phyloP scores from a whole-genome alignment of 2,329 filamentous ascomycete species.

The Aspergillus quadrilineatus region DNA sequence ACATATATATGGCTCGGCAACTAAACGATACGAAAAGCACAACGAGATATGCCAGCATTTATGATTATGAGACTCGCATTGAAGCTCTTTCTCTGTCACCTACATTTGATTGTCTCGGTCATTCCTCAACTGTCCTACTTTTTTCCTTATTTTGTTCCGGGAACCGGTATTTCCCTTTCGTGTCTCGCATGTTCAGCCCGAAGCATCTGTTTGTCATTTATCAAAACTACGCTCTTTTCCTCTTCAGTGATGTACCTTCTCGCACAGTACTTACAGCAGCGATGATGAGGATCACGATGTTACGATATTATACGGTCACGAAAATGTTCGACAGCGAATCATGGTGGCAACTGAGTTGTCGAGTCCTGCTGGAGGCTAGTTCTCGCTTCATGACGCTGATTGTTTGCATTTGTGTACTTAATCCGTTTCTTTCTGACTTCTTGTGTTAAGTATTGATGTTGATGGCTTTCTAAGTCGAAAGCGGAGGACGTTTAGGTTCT shows the following conservation, averaged over 20 bases:
- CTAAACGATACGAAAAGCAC: constrained; percentile 23
- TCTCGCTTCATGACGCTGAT: constrained; percentile 22
- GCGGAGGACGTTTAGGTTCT: not conserved
- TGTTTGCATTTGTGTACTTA: constrained; percentile 21
- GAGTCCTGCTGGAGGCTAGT: constrained; percentile 25
- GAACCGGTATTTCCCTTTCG: constrained; percentile 9
- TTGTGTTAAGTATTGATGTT: constrained; percentile 16
- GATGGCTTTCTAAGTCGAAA: not conserved
- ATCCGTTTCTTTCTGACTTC: constrained; percentile 17
- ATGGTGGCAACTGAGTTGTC: constrained; percentile 26
- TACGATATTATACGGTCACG: constrained; percentile 42
- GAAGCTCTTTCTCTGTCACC: constrained; percentile 23
- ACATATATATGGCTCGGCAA: constrained; percentile 27
- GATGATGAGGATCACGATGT: constrained; percentile 44
- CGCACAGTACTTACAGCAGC: constrained; percentile 38
- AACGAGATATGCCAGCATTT: constrained; percentile 33
- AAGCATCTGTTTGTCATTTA: constrained; percentile 27
- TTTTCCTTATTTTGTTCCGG: constrained; percentile 14
- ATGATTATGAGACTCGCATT: constrained; percentile 25
- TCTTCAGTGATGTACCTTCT: constrained; percentile 40
- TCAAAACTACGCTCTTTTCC: constrained; percentile 31
- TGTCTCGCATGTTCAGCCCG: constrained; percentile 17
- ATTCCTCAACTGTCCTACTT: constrained; percentile 15
- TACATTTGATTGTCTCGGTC: constrained; percentile 24
- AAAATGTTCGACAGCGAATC: constrained; percentile 24